Evolutionary conservation across 2,329 filamentous ascomycete genomes (phyloP).

Genomic region (Fusarium torulosum): DNA sequence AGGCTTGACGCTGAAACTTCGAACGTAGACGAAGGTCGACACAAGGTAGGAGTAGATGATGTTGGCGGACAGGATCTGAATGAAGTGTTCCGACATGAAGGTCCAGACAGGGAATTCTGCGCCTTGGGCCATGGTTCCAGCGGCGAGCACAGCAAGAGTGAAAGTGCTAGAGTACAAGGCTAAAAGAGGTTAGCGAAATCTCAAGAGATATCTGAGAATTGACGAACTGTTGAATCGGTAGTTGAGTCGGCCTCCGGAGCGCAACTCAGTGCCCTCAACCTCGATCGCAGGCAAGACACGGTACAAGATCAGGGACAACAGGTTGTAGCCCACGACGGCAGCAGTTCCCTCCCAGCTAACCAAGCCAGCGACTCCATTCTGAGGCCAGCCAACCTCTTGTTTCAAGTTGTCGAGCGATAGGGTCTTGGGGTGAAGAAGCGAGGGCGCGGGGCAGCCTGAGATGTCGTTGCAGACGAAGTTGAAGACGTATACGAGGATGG

Average conservation of each 20-base stretch:
- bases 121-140: conserved; percentile 81
- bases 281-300: conserved; percentile 80
- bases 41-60: conserved; percentile 80
- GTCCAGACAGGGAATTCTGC: conserved; percentile 90
- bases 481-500: conserved; percentile 81
- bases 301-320: conserved; percentile 80
- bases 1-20: conserved; percentile 84
- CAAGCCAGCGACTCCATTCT: conserved; percentile 76
- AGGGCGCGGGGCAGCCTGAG: conserved; percentile 89
- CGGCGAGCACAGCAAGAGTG: conserved; percentile 77
- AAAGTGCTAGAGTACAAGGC: conserved; percentile 81
- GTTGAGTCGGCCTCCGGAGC: conserved; percentile 78
- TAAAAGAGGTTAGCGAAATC: conserved; percentile 52
- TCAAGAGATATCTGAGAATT: conserved; percentile 17
- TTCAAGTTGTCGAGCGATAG: conserved; percentile 80
- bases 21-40: conserved; percentile 82
- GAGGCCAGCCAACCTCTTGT: conserved; percentile 83
- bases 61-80: conserved; percentile 87
- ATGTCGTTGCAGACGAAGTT: conserved; percentile 93
- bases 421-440: conserved; percentile 78
- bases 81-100: conserved; percentile 91
- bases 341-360: conserved; percentile 75
- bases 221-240: conserved; percentile 84
- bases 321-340: conserved; percentile 83
- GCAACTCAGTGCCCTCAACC: conserved; percentile 76